Evolutionary conservation across 306 rosid species (phyloP).

Genomic region (Albizia julibrissin): DNA sequence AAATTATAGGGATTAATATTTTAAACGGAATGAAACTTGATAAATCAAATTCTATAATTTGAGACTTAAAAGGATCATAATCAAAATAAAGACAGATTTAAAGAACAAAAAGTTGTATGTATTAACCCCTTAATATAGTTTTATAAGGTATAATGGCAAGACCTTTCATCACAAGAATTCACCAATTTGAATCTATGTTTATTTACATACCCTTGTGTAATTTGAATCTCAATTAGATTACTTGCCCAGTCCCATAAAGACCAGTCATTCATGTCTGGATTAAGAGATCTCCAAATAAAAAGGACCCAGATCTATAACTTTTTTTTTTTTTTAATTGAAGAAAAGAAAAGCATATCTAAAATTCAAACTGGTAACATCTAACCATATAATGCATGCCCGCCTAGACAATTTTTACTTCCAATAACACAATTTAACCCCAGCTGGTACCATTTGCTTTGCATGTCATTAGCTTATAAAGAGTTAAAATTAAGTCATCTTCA

Average conservation of each 20-base stretch:
- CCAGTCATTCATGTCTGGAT: neutral
- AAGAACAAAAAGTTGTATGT: no score
- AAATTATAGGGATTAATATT: no score
- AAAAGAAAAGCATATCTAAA: neutral
- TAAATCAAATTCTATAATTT: no score
- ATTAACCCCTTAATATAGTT: neutral
- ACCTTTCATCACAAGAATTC: neutral
- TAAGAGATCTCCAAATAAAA: neutral
- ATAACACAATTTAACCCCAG: neutral
- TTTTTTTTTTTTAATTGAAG: no score
- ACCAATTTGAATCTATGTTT: neutral
- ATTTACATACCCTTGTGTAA: neutral
- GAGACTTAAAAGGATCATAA: no score
- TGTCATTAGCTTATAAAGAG: neutral
- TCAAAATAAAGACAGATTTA: no score
- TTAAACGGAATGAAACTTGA: no score
- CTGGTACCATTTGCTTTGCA: no score
- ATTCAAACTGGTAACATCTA: neutral
- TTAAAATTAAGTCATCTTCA: neutral
- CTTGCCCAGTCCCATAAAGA: neutral
- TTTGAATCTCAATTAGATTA: neutral
- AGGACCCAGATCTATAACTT: neutral
- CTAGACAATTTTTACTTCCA: neutral
- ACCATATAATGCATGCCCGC: neutral
- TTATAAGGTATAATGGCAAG: neutral